Evolutionary conservation across 768 basidiomycete genomes (phyloP).

Genomic region (Serendipita indica): DNA sequence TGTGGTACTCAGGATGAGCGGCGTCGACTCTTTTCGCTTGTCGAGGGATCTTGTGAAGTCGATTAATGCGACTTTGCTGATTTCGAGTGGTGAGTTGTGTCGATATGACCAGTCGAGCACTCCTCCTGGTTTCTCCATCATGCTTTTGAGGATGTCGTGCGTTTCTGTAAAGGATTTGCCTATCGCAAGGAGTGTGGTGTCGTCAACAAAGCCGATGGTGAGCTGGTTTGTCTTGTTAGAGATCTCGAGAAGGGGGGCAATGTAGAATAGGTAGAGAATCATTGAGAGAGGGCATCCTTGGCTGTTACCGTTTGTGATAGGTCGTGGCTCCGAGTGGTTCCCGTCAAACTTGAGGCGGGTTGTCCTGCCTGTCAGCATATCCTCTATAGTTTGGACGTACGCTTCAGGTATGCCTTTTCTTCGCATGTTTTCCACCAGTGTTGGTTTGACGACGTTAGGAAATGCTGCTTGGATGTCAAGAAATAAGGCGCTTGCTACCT

Average conservation of each 20-base stretch:
- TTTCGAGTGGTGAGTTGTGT: conserved; percentile 24
- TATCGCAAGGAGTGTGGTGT: conserved; percentile 17
- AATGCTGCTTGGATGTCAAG: conserved; percentile 33
- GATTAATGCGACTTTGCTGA: conserved; percentile 22
- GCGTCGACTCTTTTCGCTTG: conserved; percentile 1
- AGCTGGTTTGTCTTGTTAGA: background rate
- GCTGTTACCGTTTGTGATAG: conserved; percentile 14
- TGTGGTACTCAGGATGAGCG: background rate
- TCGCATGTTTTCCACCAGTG: conserved; percentile 16
- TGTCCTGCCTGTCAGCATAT: background rate
- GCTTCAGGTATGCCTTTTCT: conserved; percentile 10
- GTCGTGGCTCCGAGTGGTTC: conserved; percentile 9
- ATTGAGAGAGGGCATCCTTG: conserved; percentile 20
- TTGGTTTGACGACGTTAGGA: conserved; percentile 21
- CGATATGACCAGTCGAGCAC: conserved; percentile 18
- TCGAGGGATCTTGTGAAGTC: conserved; percentile 16
- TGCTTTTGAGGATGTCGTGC: conserved; percentile 15
- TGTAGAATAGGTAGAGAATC: conserved; percentile 18
- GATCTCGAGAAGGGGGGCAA: conserved; percentile 16
- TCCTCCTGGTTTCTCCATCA: conserved; percentile 20
- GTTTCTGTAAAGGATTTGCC: conserved; percentile 18
- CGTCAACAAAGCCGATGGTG: conserved; percentile 12
- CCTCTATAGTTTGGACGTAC: conserved; percentile 11
- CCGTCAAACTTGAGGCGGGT: conserved; percentile 9
- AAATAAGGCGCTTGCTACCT: conserved; percentile 27